phyloP scores from a whole-genome alignment of 1,284 basidiomycete genomes.

The Somion occarium region DNA sequence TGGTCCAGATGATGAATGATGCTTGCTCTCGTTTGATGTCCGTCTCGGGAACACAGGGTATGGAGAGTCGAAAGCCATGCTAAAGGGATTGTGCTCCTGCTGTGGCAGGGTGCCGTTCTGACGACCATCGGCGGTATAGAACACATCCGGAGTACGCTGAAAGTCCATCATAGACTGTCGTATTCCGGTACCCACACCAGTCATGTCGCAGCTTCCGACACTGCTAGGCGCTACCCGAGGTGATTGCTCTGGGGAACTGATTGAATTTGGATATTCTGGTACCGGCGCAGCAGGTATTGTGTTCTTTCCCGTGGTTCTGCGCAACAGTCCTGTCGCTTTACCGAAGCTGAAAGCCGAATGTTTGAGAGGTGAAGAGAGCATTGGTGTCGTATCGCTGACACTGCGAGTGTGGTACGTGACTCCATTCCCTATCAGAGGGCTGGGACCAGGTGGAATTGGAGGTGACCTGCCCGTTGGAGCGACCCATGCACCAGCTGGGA shows the following conservation, averaged over 20 bases:
- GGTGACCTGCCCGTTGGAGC: not conserved
- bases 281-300: constrained; percentile 18
- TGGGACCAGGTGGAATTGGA: too few species aligned
- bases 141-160: constrained; percentile 44
- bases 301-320: constrained; percentile 21
- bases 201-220: constrained; percentile 40
- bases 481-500: not conserved
- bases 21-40: too few species aligned
- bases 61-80: constrained; percentile 7
- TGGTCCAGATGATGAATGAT: not conserved
- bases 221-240: constrained; percentile 29
- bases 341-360: constrained; percentile 11
- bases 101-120: constrained; percentile 10
- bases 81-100: constrained; percentile 19
- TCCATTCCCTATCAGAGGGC: too few species aligned
- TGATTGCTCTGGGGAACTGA: not conserved
- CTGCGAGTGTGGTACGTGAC: constrained; percentile 11
- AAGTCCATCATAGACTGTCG: constrained; percentile 15
- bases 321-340: constrained; percentile 12
- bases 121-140: constrained; percentile 21
- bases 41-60: not conserved
- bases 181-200: constrained; percentile 49
- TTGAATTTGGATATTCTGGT: constrained; percentile 12
- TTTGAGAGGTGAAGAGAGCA: constrained; percentile 21
- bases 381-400: constrained; percentile 13